A percentile compares a stretch with the other conserved stretches of the same genome.
Evolutionary conservation across 31 red algal species (phyloP).

Genomic region (Odonthalia washingtoniensis): DNA sequence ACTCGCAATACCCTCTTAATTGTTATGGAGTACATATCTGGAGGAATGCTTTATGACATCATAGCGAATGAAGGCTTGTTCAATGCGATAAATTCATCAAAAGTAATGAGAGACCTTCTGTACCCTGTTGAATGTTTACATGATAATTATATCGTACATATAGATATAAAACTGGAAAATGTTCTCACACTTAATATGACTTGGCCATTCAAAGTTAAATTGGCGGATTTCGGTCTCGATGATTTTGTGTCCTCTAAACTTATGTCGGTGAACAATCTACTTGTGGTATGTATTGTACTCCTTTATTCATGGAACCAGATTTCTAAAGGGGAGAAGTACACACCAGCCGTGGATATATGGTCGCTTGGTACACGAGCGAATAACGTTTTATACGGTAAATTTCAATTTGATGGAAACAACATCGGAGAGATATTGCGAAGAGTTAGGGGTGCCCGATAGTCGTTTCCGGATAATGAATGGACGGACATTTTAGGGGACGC

Average conservation of each 20-base stretch:
- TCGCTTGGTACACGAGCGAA: constrained; percentile 88
- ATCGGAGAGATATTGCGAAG: constrained; percentile 85
- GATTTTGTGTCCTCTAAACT: constrained; percentile 79
- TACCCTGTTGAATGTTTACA: constrained; percentile 84
- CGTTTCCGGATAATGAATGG: constrained; percentile 85
- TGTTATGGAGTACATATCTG: constrained; percentile 95
- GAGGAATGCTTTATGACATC: constrained; percentile 80
- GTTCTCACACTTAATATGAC: constrained; percentile 75
- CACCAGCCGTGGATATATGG: constrained; percentile 90
- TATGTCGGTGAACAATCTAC: constrained; percentile 78
- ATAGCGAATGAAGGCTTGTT: too few relatives aligned
- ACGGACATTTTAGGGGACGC: constrained; percentile 79
- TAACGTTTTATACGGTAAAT: constrained; percentile 90
- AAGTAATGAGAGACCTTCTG: constrained; percentile 82
- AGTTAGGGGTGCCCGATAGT: constrained; percentile 63
- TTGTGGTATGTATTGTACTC: constrained; percentile 87
- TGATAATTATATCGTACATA: constrained; percentile 89
- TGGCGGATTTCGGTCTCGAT: constrained; percentile 96
- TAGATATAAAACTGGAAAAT: constrained; percentile 98
- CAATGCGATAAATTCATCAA: constrained; percentile 70
- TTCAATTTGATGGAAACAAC: constrained; percentile 91
- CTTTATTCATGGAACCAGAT: constrained; percentile 96
- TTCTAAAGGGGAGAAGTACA: constrained; percentile 77
- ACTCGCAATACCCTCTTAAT: constrained; percentile 90
- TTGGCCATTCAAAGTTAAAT: constrained; percentile 82